These are phyloP conservation scores for Venturia pyrina DNA, from an alignment of 2,329 filamentous ascomycete genomes.

Conservation along the genomic window DNA sequence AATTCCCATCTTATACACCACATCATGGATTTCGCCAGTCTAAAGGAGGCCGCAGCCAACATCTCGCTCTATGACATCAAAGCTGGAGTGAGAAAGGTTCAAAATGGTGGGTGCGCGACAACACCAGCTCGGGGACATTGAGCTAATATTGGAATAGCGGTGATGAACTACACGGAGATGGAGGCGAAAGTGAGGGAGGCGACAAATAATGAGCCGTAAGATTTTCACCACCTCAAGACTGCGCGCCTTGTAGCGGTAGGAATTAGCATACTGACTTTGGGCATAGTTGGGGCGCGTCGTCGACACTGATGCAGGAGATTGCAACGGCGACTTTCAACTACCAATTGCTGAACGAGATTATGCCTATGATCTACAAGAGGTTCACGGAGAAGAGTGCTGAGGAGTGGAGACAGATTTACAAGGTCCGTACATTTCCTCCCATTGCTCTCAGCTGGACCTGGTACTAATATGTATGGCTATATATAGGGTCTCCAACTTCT, in stretches of 20 bases:
- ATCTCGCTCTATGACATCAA: slow-evolving; percentile 92
- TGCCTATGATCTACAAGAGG: slow-evolving; percentile 99
- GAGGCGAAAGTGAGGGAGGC: slow-evolving; percentile 48
- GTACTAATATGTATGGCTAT: not conserved
- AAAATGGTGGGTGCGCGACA: slow-evolving; percentile 65
- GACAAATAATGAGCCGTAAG: slow-evolving; percentile 13
- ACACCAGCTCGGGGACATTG: not conserved
- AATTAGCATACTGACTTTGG: not conserved
- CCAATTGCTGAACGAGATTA: slow-evolving; percentile 95
- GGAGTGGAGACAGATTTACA: slow-evolving; percentile 99
- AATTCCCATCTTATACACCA: not conserved
- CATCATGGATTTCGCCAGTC: slow-evolving; percentile 70
- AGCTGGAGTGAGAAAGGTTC: slow-evolving; percentile 86
- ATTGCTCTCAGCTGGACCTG: not conserved
- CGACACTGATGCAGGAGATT: slow-evolving; percentile 92
- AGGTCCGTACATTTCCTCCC: slow-evolving; percentile 41
- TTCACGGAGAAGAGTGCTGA: slow-evolving; percentile 98
- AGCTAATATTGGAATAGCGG: slow-evolving; percentile 45
- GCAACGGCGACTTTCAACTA: slow-evolving; percentile 97
- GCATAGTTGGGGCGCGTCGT: slow-evolving; percentile 66
- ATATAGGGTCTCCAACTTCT: slow-evolving; percentile 70
- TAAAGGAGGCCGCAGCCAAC: slow-evolving; percentile 83
- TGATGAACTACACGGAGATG: slow-evolving; percentile 98
- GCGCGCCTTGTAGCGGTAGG: not conserved
- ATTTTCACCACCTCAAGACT: not conserved